Conservation (phyloP, 2,329 filamentous ascomycete genomes). For the Ampelomyces quisqualis region DNA sequence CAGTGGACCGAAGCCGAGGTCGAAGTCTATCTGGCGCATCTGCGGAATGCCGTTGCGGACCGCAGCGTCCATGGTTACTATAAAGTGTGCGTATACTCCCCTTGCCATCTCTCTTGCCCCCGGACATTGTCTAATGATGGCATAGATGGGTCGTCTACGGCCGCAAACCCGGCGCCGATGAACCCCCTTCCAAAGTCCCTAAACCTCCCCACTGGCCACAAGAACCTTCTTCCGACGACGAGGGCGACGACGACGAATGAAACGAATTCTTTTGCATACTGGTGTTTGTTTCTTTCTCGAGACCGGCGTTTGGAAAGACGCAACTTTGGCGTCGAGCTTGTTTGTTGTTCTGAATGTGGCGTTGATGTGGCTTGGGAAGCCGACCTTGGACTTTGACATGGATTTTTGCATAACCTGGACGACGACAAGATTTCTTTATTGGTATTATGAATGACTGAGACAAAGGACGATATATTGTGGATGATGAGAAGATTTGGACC, state of each 20-base stretch:
- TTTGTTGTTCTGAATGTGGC: no score
- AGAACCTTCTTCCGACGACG: slow-evolving; percentile 9
- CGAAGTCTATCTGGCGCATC: slow-evolving; percentile 48
- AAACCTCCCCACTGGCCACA: slow-evolving; percentile 26
- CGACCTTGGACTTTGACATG: no score
- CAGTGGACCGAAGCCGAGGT: slow-evolving; percentile 50
- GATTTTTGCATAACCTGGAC: no score
- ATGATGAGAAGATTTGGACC: no score
- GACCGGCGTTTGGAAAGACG: no score
- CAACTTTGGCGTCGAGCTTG: no score
- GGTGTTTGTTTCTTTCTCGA: background rate
- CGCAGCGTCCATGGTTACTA: slow-evolving; percentile 47
- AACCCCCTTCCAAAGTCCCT: slow-evolving; percentile 17
- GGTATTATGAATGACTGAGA: no score
- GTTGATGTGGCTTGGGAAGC: no score
- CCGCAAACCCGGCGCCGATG: slow-evolving; percentile 23
- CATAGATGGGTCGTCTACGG: slow-evolving; percentile 33
- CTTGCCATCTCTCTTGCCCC: background rate
- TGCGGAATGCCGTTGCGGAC: slow-evolving; percentile 44
- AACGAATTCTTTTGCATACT: background rate
- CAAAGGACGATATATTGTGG: no score
- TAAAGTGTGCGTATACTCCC: slow-evolving; percentile 48
- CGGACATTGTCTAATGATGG: slow-evolving; percentile 5
- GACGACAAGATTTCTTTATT: no score
- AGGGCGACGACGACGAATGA: slow-evolving; percentile 7